A percentile compares a stretch with the other conserved stretches of the same genome.
Evolutionary conservation across 2,329 filamentous ascomycete species (phyloP).

Genomic region (Monascus ruber): DNA sequence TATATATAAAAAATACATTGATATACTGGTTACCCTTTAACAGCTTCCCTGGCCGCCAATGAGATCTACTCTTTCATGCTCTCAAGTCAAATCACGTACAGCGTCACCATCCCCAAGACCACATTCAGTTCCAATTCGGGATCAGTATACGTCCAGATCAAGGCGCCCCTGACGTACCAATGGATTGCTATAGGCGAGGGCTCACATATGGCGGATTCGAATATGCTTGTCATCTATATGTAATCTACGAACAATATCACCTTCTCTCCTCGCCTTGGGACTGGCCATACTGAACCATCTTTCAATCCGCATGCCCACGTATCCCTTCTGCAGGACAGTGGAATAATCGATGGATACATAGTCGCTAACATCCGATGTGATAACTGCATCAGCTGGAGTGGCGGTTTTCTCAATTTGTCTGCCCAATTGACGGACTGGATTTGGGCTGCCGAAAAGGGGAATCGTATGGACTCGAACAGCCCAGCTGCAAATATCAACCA

Average conservation of each 20-base stretch:
- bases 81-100: conserved; percentile 33
- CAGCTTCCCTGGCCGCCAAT: too few relatives aligned
- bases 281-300: conserved; percentile 38
- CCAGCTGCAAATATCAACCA: too few relatives aligned
- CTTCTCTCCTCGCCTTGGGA: conserved; percentile 45
- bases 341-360: conserved; percentile 42
- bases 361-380: conserved; percentile 45
- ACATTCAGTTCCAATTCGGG: conserved; percentile 40
- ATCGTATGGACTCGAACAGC: too few relatives aligned
- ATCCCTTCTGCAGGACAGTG: conserved; percentile 48
- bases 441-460: too few relatives aligned
- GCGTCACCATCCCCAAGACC: conserved; percentile 43
- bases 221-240: conserved; percentile 54
- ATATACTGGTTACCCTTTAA: too few relatives aligned
- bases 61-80: too few relatives aligned
- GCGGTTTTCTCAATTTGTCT: too few relatives aligned
- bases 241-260: conserved; percentile 44
- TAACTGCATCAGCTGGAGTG: too few relatives aligned
- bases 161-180: conserved; percentile 24
- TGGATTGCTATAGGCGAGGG: conserved; percentile 53
- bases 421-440: too few relatives aligned
- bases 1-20: too few relatives aligned
- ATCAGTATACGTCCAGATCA: conserved; percentile 51
- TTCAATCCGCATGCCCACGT: conserved; percentile 36
- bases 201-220: conserved; percentile 41